A percentile compares a stretch with the other conserved stretches of the same genome.
These are phyloP conservation scores for Nakaseomyces bracarensis DNA, from an alignment of 1,139 yeast genomes.

Conservation along the genomic window DNA sequence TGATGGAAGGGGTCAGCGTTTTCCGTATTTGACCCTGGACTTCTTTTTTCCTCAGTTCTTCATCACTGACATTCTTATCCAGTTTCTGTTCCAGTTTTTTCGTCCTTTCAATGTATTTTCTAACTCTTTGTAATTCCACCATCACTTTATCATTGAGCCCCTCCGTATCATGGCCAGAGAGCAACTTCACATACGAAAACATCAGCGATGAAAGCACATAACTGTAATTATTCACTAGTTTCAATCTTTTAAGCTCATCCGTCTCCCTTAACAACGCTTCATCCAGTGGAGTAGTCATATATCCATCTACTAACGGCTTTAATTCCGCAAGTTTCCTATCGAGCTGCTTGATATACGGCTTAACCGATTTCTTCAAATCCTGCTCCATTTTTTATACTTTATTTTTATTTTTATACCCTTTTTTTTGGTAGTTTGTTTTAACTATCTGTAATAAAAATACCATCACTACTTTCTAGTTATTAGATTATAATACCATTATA, in stretches of 20 bases:
- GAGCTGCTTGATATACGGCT: constrained; percentile 25
- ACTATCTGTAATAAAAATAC: too few relatives aligned
- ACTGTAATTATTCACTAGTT: constrained; percentile 23
- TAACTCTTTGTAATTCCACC: constrained; percentile 64
- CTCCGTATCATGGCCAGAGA: constrained; percentile 15
- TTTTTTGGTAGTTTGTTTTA: too few relatives aligned
- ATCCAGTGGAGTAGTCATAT: constrained; percentile 23
- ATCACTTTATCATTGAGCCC: constrained; percentile 41
- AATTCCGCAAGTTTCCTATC: constrained; percentile 19
- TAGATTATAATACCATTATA: too few relatives aligned
- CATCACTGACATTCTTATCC: constrained; percentile 15
- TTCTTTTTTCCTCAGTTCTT: constrained; percentile 21
- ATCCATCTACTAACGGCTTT: constrained; percentile 17
- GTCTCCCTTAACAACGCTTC: constrained; percentile 21
- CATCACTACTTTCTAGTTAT: too few relatives aligned
- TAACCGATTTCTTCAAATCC: constrained; percentile 23
- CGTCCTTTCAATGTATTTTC: constrained; percentile 52
- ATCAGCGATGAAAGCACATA: constrained; percentile 28
- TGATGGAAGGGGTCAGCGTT: constrained; percentile 45
- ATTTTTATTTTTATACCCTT: not conserved
- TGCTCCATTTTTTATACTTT: constrained; percentile 17
- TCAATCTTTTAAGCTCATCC: constrained; percentile 22
- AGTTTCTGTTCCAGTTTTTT: constrained; percentile 9
- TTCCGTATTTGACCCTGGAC: constrained; percentile 8
- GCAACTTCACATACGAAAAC: constrained; percentile 27